Evolutionary conservation across 2,329 filamentous ascomycete genomes (phyloP).

Genomic region (Pseudogymnoascus sp.): DNA sequence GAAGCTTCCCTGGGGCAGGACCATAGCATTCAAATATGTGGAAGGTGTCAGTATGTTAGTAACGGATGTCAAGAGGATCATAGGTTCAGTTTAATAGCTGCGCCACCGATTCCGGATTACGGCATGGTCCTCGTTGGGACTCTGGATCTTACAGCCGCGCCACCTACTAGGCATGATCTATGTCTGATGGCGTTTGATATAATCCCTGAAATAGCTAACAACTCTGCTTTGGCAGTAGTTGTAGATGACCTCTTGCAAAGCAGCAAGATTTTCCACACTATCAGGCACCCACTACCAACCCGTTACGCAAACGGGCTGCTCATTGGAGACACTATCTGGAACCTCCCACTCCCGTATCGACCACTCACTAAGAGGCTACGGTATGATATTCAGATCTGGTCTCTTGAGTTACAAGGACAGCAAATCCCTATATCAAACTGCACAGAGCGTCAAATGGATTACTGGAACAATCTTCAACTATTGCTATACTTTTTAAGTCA

Average conservation of each 20-base stretch:
- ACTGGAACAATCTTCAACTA: background rate
- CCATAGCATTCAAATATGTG: conserved; percentile 9
- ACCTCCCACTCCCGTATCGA: background rate
- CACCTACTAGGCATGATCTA: conserved; percentile 10
- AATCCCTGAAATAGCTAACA: conserved; percentile 4
- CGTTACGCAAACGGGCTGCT: background rate
- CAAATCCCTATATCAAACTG: background rate
- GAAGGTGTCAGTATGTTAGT: conserved; percentile 8
- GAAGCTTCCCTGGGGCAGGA: conserved; percentile 8
- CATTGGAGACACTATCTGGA: background rate
- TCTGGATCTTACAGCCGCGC: conserved; percentile 9
- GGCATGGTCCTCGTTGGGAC: conserved; percentile 11
- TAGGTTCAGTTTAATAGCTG: conserved; percentile 8
- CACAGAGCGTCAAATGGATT: background rate
- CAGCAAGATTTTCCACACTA: conserved; percentile 12
- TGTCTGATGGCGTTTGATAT: conserved; percentile 13
- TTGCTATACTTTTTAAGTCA: background rate
- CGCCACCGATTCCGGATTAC: conserved; percentile 10
- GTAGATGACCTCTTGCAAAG: conserved; percentile 14
- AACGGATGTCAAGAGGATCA: conserved; percentile 9
- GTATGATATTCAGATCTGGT: background rate
- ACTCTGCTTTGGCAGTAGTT: conserved; percentile 11
- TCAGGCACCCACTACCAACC: conserved; percentile 12
- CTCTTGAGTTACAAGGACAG: background rate
- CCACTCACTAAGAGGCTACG: background rate